Base-by-base conservation (phyloP, 768 basidiomycete genomes). In the Plicaturopsis crispa region DNA sequence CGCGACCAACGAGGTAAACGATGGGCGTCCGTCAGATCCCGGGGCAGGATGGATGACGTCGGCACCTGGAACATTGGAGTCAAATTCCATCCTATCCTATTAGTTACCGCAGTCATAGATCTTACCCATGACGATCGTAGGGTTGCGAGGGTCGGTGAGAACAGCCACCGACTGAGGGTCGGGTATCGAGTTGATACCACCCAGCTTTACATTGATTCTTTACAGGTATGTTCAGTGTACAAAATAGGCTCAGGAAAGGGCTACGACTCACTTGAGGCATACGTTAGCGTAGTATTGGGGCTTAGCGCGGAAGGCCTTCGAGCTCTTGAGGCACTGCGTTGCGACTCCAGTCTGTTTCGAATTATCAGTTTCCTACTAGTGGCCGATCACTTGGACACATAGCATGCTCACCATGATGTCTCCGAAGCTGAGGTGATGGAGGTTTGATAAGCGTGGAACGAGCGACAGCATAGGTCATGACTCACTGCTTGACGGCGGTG, bases 31-130 rank as follows among this genome's bases (percentile, higher is more conserved):
- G n/a, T 72, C 73, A 0, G 84, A 73, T 6, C 85, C 85, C 14
- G 88, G 85, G 5, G 84, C 72, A 6, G 88, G 86, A 48, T 90
- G 86, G 28, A 86, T 84, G 20, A 85, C 84, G 54, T 89, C 85
- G 13, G 86, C 86, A 44, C 84, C 80, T 84, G 40, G 8, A 44
- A 31, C 36, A 38, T 36, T 21, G 21, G 6, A 4, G 8, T 30
- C 36, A 31, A 33, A 16, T 42, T 12, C 36, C n/a, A n/a, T n/a
- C 16, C 10, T 6, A 20, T 7, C 7, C 6, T 5, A 31, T 35
- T 19, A 47, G n/a, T 20, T n/a, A 18, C n/a, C n/a, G n/a, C n/a
- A n/a, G n/a, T 13, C 18, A 17, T 10, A 30, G 5, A n/a, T 10
- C 56, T 46, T 61, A 71, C 85, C 87, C 72, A 89, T 80, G 36